Percentiles rank a stretch among this genome's conserved stretches.
Evolutionary conservation across 2,329 filamentous ascomycete genomes (phyloP).

Genomic region (Rutstroemia sp.): DNA sequence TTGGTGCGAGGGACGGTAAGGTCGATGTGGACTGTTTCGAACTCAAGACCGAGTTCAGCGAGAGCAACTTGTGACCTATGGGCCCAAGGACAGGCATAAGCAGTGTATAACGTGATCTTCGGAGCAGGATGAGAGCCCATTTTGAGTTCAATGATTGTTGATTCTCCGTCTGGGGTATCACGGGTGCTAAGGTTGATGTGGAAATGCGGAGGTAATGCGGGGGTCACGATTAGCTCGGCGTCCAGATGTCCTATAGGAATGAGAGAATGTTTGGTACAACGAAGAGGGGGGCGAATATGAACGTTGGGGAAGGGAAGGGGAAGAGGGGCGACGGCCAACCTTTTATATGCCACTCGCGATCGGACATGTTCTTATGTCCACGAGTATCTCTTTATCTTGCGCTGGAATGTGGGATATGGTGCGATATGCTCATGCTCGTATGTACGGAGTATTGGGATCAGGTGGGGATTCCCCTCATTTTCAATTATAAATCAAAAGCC

Average conservation of each 20-base stretch:
- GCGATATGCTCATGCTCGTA: neutral
- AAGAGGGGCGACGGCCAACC: neutral
- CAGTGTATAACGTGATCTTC: slow-evolving; percentile 15
- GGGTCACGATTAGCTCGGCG: slow-evolving; percentile 10
- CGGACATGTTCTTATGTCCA: slow-evolving; percentile 7
- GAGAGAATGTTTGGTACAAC: neutral
- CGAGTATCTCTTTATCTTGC: neutral
- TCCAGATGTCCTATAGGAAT: slow-evolving; percentile 7
- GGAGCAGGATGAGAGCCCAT: slow-evolving; percentile 10
- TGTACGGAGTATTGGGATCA: neutral
- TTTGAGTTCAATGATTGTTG: slow-evolving; percentile 9
- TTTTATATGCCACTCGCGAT: slow-evolving; percentile 10
- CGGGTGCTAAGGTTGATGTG: slow-evolving; percentile 6
- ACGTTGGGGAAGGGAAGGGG: too few species aligned
- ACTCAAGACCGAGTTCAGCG: slow-evolving; percentile 56
- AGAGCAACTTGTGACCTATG: slow-evolving; percentile 70
- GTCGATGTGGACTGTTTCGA: slow-evolving; percentile 67
- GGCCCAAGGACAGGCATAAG: slow-evolving; percentile 57
- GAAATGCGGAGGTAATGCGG: slow-evolving; percentile 6
- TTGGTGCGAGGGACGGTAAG: slow-evolving; percentile 58
- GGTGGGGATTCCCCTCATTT: slow-evolving; percentile 5
- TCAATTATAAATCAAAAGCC: neutral
- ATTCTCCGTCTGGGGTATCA: slow-evolving; percentile 7
- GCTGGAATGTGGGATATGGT: neutral
- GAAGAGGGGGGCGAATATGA: neutral